These are phyloP conservation scores for Lathyrus tuberosus DNA, from an alignment of 306 rosid genomes.

Conservation along the genomic window DNA sequence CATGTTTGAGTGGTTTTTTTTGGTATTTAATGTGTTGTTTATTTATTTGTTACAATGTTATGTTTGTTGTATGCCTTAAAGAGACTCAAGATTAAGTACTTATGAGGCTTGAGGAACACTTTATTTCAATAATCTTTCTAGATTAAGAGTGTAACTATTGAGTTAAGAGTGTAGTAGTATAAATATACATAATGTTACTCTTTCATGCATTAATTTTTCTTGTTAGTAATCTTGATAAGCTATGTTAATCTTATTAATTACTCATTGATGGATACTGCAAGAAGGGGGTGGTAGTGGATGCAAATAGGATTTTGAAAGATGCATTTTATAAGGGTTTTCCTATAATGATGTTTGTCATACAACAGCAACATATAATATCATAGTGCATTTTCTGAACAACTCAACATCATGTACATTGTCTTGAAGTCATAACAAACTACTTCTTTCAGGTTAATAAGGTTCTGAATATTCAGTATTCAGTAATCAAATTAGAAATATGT, in stretches of 20 bases:
- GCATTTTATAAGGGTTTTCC: slow-evolving; percentile 45
- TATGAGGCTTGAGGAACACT: not conserved
- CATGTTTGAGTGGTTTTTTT: not conserved
- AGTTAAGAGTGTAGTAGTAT: not conserved
- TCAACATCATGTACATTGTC: no score
- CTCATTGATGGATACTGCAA: slow-evolving; percentile 75
- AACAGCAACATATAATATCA: no score
- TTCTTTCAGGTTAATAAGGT: no score
- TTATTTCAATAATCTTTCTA: not conserved
- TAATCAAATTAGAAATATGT: no score
- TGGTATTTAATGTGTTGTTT: not conserved
- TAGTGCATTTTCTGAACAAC: no score
- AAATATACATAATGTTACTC: not conserved
- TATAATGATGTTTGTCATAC: no score
- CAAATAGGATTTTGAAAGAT: slow-evolving; percentile 65
- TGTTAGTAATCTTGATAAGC: not conserved
- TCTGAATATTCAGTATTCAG: no score
- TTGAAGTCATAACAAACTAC: no score
- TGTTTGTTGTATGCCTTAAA: not conserved
- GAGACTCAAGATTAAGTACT: not conserved
- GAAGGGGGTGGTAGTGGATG: slow-evolving; percentile 67
- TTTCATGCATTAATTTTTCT: not conserved
- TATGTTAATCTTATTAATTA: no score
- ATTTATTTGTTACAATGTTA: slow-evolving; percentile 3
- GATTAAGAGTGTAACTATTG: not conserved